phyloP scores from a whole-genome alignment of 306 rosid genomes.

The Ziziphus jujuba region DNA sequence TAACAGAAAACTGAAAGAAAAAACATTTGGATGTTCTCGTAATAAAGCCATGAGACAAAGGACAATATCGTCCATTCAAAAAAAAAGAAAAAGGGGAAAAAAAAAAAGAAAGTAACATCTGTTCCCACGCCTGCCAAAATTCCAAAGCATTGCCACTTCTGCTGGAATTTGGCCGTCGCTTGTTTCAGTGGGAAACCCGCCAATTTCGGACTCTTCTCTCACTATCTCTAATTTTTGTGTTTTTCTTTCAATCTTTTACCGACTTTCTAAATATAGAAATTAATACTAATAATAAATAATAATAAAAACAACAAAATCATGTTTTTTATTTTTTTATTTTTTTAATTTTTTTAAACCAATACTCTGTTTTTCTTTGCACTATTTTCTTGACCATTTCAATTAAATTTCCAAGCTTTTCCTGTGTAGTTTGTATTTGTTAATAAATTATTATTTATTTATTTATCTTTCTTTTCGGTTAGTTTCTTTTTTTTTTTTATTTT shows the following conservation, averaged over 20 bases:
- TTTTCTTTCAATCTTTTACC: not conserved
- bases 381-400: not conserved
- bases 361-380: not conserved
- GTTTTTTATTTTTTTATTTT: too few relatives aligned
- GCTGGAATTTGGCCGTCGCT: slow-evolving; percentile 24
- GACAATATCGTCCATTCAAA: not conserved
- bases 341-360: too few relatives aligned
- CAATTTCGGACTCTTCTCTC: slow-evolving; percentile 50
- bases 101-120: too few relatives aligned
- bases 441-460: not conserved
- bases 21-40: not conserved
- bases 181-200: slow-evolving; percentile 51
- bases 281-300: too few relatives aligned
- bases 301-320: too few relatives aligned
- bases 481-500: not conserved
- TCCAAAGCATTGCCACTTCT: not conserved
- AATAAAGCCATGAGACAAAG: not conserved
- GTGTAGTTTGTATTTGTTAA: too few relatives aligned
- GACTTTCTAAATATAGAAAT: not conserved
- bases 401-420: not conserved
- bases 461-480: not conserved
- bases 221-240: slow-evolving; percentile 1
- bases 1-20: too few relatives aligned
- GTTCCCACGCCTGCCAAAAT: slow-evolving; percentile 14
- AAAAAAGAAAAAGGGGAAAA: too few relatives aligned